These are phyloP conservation scores for Ilex paraguariensis DNA, from an alignment of 305 asterid species.

Conservation along the genomic window DNA sequence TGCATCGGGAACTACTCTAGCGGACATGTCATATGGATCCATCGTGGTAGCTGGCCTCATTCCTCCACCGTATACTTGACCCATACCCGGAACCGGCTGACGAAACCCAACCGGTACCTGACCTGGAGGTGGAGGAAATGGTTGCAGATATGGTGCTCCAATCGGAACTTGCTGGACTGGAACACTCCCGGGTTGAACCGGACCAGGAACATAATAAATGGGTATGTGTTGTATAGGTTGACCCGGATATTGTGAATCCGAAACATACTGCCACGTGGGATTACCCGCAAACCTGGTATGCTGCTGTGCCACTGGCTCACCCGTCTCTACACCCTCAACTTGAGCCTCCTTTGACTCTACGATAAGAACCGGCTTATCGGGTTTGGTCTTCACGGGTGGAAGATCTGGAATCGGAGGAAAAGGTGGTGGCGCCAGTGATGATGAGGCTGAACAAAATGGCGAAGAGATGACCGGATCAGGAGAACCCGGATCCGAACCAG, in stretches of 20 bases:
- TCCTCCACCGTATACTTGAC: slow-evolving; percentile 53
- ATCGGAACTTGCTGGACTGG: slow-evolving; percentile 40
- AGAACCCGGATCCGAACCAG: slow-evolving; percentile 71
- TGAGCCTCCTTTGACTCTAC: slow-evolving; percentile 32
- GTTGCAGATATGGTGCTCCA: slow-evolving; percentile 44
- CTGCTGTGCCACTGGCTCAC: slow-evolving; percentile 29
- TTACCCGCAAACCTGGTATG: slow-evolving; percentile 46
- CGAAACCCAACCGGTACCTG: slow-evolving; percentile 65
- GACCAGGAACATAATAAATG: slow-evolving; percentile 53
- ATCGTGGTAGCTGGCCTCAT: slow-evolving; percentile 24
- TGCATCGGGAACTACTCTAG: slow-evolving; percentile 38
- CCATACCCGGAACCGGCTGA: slow-evolving; percentile 28
- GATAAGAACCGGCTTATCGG: slow-evolving; percentile 26
- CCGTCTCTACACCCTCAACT: slow-evolving; percentile 15
- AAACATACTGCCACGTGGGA: slow-evolving; percentile 48
- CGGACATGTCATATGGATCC: slow-evolving; percentile 35
- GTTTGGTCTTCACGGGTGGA: slow-evolving; percentile 67
- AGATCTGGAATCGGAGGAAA: slow-evolving; percentile 58
- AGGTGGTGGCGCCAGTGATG: slow-evolving; percentile 47
- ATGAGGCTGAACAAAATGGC: slow-evolving; percentile 67
- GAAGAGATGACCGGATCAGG: slow-evolving; percentile 58
- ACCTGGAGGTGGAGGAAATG: slow-evolving; percentile 38
- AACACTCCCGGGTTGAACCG: slow-evolving; percentile 40
- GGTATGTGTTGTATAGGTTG: slow-evolving; percentile 54
- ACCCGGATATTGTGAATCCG: slow-evolving; percentile 25